Evolutionary conservation across 805 yeast species (phyloP), one percentile per base, ranked within the genome.

Genomic region (Candida saitoana): DNA sequence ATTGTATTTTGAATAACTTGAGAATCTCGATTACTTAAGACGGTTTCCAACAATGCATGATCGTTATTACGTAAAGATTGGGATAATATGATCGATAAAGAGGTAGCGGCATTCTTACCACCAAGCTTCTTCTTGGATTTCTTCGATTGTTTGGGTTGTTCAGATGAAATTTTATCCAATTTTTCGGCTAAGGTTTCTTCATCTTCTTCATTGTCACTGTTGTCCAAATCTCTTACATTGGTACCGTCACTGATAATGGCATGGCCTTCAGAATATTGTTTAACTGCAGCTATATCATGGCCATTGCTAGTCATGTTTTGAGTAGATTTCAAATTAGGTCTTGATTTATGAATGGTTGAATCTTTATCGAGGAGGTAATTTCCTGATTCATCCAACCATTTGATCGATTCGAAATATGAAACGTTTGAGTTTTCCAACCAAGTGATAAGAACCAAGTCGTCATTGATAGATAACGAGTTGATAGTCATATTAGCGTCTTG

Each of bases 11-110:
- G 73, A 35, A 77, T 74, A 6, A 76, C 64, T 5, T 55, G 58
- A 38, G 76, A 76, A 49, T 78, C 82, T 37, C 71, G 67, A 50
- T 76, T 76, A 44, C 63, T 63, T 48, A 93, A 71, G 9, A 95
- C 96, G 2, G 87, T 79, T 60, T 93, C 98, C 47, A 93, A 71
- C 43, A 93, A 69, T 7, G 93, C 69, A 54, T 82, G 89, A 59
- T 93, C 99, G 54, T 86, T 87, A 16, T 95, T 82, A 53, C 79
- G 82, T 47, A 93, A 72, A 0, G 99, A 91, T 66, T 93, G 99
- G 11, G 90, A 72, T 35, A 93, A 71, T n/a, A 93, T 79, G 1
- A 85, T 81, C 1, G 96, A 79, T 46, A 90, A 76, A 1, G 96
- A 80, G 0, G 62, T 59, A 11, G 70, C 59, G 39, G 93, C 95